Base-by-base conservation (phyloP, 2,329 filamentous ascomycete species). In the Alternaria tenuissima region DNA sequence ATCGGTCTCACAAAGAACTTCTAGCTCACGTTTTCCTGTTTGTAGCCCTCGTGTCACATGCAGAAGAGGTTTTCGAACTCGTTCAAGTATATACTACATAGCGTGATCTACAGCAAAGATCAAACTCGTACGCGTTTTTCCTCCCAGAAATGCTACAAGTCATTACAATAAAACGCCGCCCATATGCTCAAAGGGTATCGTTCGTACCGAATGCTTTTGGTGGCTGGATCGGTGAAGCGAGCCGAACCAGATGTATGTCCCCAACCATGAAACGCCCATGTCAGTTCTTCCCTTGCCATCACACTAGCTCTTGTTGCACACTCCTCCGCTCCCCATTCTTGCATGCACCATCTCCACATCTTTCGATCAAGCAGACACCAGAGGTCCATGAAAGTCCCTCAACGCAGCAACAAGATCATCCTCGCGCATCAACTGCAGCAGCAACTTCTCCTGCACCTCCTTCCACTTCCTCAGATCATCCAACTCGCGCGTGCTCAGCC, bases 401-500 rank as follows among this genome's bases (percentile, higher is more conserved):
- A 98, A 85, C 12, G 95, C 86, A 26, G 90, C 90, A 47, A 98
- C 89, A 67, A 97, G 83, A 53, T 95, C 91, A 79, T 99, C 95
- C 67, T 97, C 83, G 62, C 92, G 86, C 76, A 87, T 87, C 11
- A 97, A 84, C 79, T 97, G 93, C 1, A 88, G 88, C 36, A 96
- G 81, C 39, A 99, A 82, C 81, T 90, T 90, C 71, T 90, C 88
- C 68, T 90, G 87, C 58, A 83, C 82, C 49, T 85, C 82, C 55
- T 81, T 83, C 86, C 87, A 90, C 54, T 82, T 81, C 74, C 90
- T 87, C 62, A 93, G 82, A 38, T 86, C 86, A 63, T 89, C 81
- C 74, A 92, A 87, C 73, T 97, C 92, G 54, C 88, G 87, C 36
- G 88, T 85, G 30, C 87, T 89, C 67, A 98, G 86, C 72, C 91